Evolutionary conservation across 31 red algal genomes (phyloP).

Genomic region (Odonthalia washingtoniensis): DNA sequence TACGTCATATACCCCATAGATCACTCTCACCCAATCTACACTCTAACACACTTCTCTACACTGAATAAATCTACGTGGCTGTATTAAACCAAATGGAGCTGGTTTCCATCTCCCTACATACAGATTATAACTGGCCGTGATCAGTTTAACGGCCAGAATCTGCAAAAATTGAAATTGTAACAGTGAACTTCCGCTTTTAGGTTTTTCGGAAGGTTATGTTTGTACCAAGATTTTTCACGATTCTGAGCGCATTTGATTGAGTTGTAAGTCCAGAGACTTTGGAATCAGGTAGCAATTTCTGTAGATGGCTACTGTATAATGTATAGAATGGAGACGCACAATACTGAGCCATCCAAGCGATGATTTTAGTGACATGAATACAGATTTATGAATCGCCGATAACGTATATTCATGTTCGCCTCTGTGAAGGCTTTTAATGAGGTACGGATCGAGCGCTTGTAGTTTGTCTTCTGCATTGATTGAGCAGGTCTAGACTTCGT

Average conservation of each 20-base stretch:
- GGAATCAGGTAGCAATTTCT: not conserved
- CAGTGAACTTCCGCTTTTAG: not conserved
- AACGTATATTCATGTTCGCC: not conserved
- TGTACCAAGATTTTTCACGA: not conserved
- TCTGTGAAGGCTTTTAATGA: not conserved
- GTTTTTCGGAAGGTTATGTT: not conserved
- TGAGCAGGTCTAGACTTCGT: not conserved
- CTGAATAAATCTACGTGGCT: too few relatives aligned
- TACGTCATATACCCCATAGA: too few relatives aligned
- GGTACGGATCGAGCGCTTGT: not conserved
- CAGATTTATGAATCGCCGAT: not conserved
- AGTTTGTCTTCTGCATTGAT: constrained; percentile 4
- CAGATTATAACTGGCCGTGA: not conserved
- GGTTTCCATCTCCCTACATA: too few relatives aligned
- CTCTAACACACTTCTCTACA: too few relatives aligned
- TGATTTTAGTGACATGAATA: too few relatives aligned
- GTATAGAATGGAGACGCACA: not conserved
- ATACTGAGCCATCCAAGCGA: constrained; percentile 4
- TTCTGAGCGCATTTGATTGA: not conserved
- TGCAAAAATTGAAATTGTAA: not conserved
- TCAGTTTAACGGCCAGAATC: not conserved
- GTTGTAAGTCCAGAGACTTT: not conserved
- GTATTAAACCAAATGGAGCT: too few relatives aligned
- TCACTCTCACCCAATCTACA: too few relatives aligned
- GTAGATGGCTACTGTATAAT: too few relatives aligned